A percentile compares a stretch with the other conserved stretches of the same genome.
phyloP scores from a whole-genome alignment of 2,329 filamentous ascomycete genomes.

The Fusarium ambrosium region DNA sequence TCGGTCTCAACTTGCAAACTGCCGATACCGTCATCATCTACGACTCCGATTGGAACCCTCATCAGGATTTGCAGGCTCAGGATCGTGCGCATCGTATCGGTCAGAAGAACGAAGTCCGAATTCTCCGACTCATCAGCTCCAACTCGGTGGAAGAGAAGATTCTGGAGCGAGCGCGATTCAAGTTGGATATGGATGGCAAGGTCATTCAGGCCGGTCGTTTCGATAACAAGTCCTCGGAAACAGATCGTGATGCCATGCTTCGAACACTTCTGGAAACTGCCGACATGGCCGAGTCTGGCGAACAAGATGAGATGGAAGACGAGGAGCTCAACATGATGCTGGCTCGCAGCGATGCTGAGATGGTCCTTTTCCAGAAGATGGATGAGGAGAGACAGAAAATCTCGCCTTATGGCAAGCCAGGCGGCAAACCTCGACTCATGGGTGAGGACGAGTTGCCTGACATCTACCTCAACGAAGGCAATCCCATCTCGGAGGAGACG shows the following conservation, averaged over 20 bases:
- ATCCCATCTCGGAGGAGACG: conserved; percentile 82
- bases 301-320: conserved; percentile 98
- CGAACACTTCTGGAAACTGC: conserved; percentile 91
- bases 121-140: conserved; percentile 93
- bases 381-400: conserved; percentile 80
- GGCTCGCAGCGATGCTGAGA: conserved; percentile 86
- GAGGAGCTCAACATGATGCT: conserved; percentile 97
- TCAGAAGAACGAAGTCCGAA: conserved; percentile 99
- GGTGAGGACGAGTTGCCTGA: conserved; percentile 90
- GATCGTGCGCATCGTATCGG: conserved; percentile 99
- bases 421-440: conserved; percentile 84
- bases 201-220: conserved; percentile 99
- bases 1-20: conserved; percentile 96
- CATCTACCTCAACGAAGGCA: conserved; percentile 91
- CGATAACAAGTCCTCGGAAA: conserved; percentile 99
- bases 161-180: conserved; percentile 94
- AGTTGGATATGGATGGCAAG: conserved; percentile 99
- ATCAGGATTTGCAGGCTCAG: conserved; percentile 98
- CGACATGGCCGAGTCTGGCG: conserved; percentile 74
- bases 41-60: conserved; percentile 99
- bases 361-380: conserved; percentile 83
- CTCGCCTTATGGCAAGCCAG: conserved; percentile 78
- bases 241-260: conserved; percentile 96
- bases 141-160: conserved; percentile 99
- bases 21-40: conserved; percentile 99